Base-by-base conservation (phyloP, 78 protist genomes). In the Monocercomonoides exilis region DNA sequence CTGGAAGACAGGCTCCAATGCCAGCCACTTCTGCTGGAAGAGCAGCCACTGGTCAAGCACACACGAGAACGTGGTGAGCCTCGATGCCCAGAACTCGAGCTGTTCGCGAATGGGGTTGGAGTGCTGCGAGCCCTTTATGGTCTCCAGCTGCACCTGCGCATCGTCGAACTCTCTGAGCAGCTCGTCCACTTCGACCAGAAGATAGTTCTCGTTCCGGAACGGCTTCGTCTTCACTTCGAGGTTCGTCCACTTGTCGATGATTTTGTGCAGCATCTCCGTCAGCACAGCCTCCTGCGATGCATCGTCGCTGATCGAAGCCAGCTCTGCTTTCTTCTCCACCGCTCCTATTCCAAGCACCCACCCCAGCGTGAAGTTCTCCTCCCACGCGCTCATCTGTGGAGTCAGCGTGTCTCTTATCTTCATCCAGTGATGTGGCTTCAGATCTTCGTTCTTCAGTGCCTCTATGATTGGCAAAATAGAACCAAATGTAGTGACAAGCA, bases 21-120 rank as follows among this genome's bases (percentile, higher is more conserved):
- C 92, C 92, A 93, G 89, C 94, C 94, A 93, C 36, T 33, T 0
- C 88, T 87, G 84, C 89, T 93, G 95, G n/a, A 84, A 42, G 36
- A 32, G 45, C 0, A 92, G 84, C 94, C 94, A 92, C 85, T 92
- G 92, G 43, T 89, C 92, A 38, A 92, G 3, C 0, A 81, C 87
- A 4, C 84, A 90, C 42, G 88, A 38, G 45, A 91, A n/a, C 36
- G 35, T 41, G 6, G 79, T 80, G 2, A 91, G 89, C 33, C 33
- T 35, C 45, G 38, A 0, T 35, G 85, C 90, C 92, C 90, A 90
- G 45, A 4, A 6, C 45, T 79, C 82, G 5, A 79, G 42, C 43
- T 33, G 43, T 6, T 45, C 32, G 35, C 88, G 63, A 81, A 92
- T n/a, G 38, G 44, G 88, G 1, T 43, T 77, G 1, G 88, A 90